These are phyloP conservation scores for Moesziomyces sp. DNA, from an alignment of 1,284 basidiomycete species.

Conservation along the genomic window DNA sequence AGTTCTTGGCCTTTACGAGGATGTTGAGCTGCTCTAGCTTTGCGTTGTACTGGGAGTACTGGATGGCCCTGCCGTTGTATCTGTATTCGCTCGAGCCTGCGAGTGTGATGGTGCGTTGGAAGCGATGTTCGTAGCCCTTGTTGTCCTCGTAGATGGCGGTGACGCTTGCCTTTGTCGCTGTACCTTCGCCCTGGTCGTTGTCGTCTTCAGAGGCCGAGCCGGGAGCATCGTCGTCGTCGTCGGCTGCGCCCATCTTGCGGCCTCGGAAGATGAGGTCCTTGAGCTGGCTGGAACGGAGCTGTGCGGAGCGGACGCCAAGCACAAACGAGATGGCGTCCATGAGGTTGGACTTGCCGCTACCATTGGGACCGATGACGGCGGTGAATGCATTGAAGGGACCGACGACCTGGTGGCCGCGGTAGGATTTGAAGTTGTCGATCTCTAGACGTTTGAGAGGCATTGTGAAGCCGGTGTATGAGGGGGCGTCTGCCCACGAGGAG, in stretches of 20 bases:
- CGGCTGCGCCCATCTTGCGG: conserved; percentile 73
- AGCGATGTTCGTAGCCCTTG: conserved; percentile 83
- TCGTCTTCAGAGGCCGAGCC: conserved; percentile 68
- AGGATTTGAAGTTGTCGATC: conserved; percentile 70
- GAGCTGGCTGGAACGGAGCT: conserved; percentile 90
- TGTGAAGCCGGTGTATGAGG: conserved; percentile 21
- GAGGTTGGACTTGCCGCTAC: conserved; percentile 97
- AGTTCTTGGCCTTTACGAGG: conserved; percentile 98
- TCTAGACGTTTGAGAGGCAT: conserved; percentile 66
- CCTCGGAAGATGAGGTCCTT: conserved; percentile 96
- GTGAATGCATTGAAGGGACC: conserved; percentile 94
- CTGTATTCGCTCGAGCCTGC: conserved; percentile 76
- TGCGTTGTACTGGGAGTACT: conserved; percentile 58
- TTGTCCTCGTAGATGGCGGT: conserved; percentile 87
- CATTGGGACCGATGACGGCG: conserved; percentile 95
- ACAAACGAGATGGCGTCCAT: conserved; percentile 99
- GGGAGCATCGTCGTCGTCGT: conserved; percentile 66
- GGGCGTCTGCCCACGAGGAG: conserved; percentile 25
- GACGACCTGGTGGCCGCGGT: conserved; percentile 85
- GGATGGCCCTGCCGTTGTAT: conserved; percentile 58
- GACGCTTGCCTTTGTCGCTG: conserved; percentile 92
- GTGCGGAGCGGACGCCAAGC: conserved; percentile 91
- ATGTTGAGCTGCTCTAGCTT: conserved; percentile 75
- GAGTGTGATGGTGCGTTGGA: conserved; percentile 85
- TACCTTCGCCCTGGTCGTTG: conserved; percentile 76